These are phyloP conservation scores for Lithohypha guttulata DNA, from an alignment of 2,329 filamentous ascomycete genomes.

Conservation along the genomic window DNA sequence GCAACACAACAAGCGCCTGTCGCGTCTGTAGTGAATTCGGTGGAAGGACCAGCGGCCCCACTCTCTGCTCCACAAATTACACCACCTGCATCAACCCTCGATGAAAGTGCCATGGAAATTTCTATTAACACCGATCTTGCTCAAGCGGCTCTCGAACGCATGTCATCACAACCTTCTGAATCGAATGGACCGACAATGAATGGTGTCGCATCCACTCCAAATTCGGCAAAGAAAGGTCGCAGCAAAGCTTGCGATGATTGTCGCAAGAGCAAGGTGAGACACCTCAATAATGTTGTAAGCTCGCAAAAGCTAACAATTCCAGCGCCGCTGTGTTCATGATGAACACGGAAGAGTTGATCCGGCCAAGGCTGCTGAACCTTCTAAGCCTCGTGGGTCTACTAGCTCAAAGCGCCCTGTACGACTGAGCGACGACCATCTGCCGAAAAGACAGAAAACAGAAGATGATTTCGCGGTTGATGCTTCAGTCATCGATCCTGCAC, in stretches of 20 bases:
- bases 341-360: constrained; percentile 54
- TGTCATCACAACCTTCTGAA: constrained; percentile 8
- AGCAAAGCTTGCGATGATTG: constrained; percentile 57
- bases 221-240: constrained; percentile 44
- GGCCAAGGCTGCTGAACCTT: constrained; percentile 50
- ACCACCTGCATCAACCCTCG: not conserved
- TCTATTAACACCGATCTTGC: constrained; percentile 7
- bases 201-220: not conserved
- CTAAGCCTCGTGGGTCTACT: constrained; percentile 47
- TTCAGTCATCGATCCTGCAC: constrained; percentile 19
- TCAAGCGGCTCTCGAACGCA: constrained; percentile 6
- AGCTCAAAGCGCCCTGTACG: constrained; percentile 43
- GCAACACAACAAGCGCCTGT: too few species aligned
- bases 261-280: constrained; percentile 55
- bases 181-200: not conserved
- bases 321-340: constrained; percentile 58
- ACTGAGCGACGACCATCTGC: constrained; percentile 32
- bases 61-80: not conserved
- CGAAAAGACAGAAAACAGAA: constrained; percentile 24
- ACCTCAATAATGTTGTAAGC: too few species aligned
- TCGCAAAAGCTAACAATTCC: constrained; percentile 6
- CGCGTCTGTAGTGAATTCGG: not conserved
- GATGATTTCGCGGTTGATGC: constrained; percentile 9
- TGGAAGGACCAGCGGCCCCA: constrained; percentile 5
- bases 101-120: constrained; percentile 2